Percentiles rank a stretch among this genome's conserved stretches.
Evolutionary conservation across 208 protist genomes (phyloP).

Genomic region (Acanthamoeba triangularis): DNA sequence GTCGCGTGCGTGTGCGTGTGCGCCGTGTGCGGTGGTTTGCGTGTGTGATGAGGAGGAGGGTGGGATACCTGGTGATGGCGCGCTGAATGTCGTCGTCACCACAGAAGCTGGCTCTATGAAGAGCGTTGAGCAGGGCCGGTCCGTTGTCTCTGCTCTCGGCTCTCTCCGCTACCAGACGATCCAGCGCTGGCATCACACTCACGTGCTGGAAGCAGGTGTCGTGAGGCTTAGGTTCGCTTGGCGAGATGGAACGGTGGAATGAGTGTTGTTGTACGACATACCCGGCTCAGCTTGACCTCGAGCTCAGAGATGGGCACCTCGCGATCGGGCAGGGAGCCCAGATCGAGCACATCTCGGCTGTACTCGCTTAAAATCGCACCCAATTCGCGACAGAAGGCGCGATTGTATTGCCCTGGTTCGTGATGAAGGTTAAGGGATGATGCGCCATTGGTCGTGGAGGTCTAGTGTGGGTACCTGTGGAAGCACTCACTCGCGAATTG

Average conservation of each 20-base stretch:
- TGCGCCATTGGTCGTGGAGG: not conserved
- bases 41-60: not conserved
- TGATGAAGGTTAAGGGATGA: not conserved
- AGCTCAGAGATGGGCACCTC: not conserved
- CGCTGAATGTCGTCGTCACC: not conserved
- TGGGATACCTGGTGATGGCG: not conserved
- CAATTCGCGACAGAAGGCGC: constrained; percentile 31
- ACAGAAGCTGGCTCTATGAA: constrained; percentile 29
- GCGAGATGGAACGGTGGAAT: not conserved
- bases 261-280: not conserved
- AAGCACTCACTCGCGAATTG: not conserved
- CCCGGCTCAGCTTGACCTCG: not conserved
- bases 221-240: not conserved
- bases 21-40: not conserved
- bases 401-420: not conserved
- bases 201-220: not conserved
- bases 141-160: not conserved
- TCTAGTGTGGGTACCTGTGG: not conserved
- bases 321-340: not conserved
- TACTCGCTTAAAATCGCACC: not conserved
- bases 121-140: not conserved
- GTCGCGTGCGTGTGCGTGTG: not conserved
- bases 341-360: not conserved
- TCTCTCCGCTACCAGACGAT: not conserved
- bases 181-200: not conserved